Evolutionary conservation across 306 rosid species (phyloP).

Genomic region (Prunus armeniaca): DNA sequence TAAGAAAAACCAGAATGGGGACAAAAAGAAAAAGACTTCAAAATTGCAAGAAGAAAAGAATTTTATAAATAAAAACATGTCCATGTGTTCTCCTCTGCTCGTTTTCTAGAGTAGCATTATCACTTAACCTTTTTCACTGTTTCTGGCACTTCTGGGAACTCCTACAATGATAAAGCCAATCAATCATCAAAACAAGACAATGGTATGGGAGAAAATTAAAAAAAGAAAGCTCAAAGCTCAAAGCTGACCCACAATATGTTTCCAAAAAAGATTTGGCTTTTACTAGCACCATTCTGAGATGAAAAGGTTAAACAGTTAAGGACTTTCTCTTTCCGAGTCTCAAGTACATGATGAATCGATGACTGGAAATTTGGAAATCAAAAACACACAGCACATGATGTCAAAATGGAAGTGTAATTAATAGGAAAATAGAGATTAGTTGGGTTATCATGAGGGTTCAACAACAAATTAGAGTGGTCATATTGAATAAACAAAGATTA

Average conservation of each 20-base stretch:
- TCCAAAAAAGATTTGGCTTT: conserved; percentile 36
- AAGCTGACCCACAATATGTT: conserved; percentile 22
- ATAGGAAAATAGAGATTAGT: conserved; percentile 5
- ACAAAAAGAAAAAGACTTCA: conserved; percentile 42
- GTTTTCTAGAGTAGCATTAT: conserved; percentile 27
- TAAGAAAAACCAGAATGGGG: conserved; percentile 35
- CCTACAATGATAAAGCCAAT: conserved; percentile 31
- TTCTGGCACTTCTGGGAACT: conserved; percentile 52
- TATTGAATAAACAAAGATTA: conserved; percentile 13
- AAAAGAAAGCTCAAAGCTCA: conserved; percentile 20
- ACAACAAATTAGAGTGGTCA: conserved; percentile 12
- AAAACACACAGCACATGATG: conserved; percentile 1
- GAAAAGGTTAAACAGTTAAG: conserved; percentile 16
- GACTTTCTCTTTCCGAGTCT: neutral
- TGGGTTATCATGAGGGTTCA: conserved; percentile 21
- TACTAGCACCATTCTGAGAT: conserved; percentile 19
- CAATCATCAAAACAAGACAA: conserved; percentile 40
- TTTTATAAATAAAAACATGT: conserved; percentile 20
- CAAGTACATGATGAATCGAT: conserved; percentile 13
- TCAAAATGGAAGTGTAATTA: neutral
- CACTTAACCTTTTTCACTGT: conserved; percentile 33
- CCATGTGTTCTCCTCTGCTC: conserved; percentile 26
- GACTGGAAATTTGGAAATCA: neutral
- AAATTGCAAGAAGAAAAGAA: conserved; percentile 10
- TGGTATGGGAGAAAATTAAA: conserved; percentile 1